These are phyloP conservation scores for Chaetomium strumarium DNA, from an alignment of 2,329 filamentous ascomycete genomes.

Conservation along the genomic window DNA sequence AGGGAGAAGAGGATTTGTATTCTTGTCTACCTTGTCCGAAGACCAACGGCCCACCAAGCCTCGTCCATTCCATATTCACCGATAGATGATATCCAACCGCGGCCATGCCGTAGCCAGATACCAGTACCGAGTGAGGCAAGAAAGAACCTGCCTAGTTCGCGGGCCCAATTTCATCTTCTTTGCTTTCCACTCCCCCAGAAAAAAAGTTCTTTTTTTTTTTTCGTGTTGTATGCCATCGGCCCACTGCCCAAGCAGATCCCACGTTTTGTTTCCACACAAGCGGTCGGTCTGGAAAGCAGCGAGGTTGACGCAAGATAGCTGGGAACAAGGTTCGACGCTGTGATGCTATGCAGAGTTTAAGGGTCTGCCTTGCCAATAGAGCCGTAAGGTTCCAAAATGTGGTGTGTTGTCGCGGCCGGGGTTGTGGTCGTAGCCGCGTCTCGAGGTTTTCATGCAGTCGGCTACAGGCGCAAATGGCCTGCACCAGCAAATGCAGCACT, in stretches of 20 bases:
- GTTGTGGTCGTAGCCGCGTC: background rate
- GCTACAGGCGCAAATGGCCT: no score
- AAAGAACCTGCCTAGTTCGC: background rate
- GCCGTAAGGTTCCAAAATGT: constrained; percentile 10
- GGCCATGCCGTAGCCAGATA: background rate
- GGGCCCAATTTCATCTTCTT: background rate
- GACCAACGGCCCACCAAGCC: background rate
- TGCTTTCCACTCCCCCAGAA: constrained; percentile 10
- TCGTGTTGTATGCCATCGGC: background rate
- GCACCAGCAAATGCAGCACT: no score
- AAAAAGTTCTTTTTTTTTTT: constrained; percentile 16
- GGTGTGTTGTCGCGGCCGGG: background rate
- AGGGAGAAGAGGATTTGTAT: constrained; percentile 9
- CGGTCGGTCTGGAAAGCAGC: background rate
- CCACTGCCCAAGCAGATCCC: background rate
- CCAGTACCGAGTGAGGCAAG: background rate
- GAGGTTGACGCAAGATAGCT: background rate
- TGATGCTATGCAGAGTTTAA: background rate
- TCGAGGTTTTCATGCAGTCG: no score
- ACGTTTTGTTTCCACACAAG: background rate
- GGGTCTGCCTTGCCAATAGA: background rate
- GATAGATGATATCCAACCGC: no score
- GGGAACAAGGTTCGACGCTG: background rate
- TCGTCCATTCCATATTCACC: background rate
- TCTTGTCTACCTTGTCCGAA: constrained; percentile 13